Base-by-base conservation (phyloP, 306 rosid genomes). In the Parietaria judaica region DNA sequence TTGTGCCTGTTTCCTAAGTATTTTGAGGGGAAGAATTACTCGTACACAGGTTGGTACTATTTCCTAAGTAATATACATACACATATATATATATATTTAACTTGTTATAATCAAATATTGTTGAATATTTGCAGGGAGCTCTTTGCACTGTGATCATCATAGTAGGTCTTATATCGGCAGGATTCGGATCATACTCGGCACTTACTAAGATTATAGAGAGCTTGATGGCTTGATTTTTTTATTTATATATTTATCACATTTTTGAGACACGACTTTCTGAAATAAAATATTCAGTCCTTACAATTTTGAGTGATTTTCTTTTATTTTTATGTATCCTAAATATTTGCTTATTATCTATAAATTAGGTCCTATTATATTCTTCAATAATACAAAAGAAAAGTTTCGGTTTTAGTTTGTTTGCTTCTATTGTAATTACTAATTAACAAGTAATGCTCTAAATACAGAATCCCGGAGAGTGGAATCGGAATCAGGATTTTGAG, bases 1-100 rank as follows among this genome's bases (percentile, higher is more conserved):
- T 17, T 94, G 99, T 73, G 87, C 67, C 63, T 94, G 97, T 60
- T 94, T 68, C 80, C 83, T 94, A 67, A 82, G 83, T 60, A 88
- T 94, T 65, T 64, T 81, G 74, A 73, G 84, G 13, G 89, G 86
- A 12, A 87, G 67, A 78, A 76, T 79, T 63, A 70, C 94, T 2
- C 51, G 79, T 7, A 3, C 76, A 11, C 94, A 94, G 97, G 99
- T 94, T 79, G 11, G 52, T 60, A 14, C 14, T n/a, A 14, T 39
- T 59, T 15, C 17, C 11, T 13, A 37, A 14, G 16, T 4, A 11
- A 34, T 14, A 5, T 36, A 10, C 31, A 56, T 36, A 39, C 11
- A 23, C 12, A 41, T n/a, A 37, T 39, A 12, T 7, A 55, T 64
- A 46, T 36, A 43, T 17, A 11, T 9, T 36, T 14, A 14, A 11